A percentile compares a stretch with the other conserved stretches of the same genome.
phyloP scores from a whole-genome alignment of 2,329 filamentous ascomycete species.

The Venturia effusa region DNA sequence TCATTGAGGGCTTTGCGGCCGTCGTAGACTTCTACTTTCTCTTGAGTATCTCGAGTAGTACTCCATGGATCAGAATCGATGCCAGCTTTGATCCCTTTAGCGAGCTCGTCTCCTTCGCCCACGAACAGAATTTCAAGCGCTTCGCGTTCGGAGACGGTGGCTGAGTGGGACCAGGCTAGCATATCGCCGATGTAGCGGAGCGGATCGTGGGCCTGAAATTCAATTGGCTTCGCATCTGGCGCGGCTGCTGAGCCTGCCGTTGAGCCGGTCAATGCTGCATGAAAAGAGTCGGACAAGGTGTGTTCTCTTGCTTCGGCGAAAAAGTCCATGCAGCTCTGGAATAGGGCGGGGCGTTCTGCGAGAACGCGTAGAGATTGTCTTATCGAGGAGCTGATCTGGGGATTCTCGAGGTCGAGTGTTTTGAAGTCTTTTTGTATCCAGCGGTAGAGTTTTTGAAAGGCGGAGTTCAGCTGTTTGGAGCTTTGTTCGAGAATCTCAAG shows the following conservation, averaged over 20 bases:
- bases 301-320: slow-evolving; percentile 86
- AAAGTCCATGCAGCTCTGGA: slow-evolving; percentile 86
- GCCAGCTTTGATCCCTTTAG: slow-evolving; percentile 68
- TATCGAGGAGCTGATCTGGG: slow-evolving; percentile 79
- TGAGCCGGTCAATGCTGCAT: slow-evolving; percentile 71
- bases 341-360: slow-evolving; percentile 78
- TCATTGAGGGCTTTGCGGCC: slow-evolving; percentile 71
- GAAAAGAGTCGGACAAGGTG: slow-evolving; percentile 80
- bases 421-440: slow-evolving; percentile 95
- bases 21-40: slow-evolving; percentile 49
- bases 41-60: slow-evolving; percentile 40
- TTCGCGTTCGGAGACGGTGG: slow-evolving; percentile 86
- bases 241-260: slow-evolving; percentile 33
- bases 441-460: slow-evolving; percentile 90
- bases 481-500: slow-evolving; percentile 87
- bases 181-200: slow-evolving; percentile 91
- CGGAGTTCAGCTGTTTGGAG: slow-evolving; percentile 73
- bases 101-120: slow-evolving; percentile 79
- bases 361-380: slow-evolving; percentile 74
- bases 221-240: slow-evolving; percentile 68
- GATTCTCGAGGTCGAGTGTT: slow-evolving; percentile 83
- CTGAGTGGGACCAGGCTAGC: slow-evolving; percentile 93
- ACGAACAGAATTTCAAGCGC: slow-evolving; percentile 87
- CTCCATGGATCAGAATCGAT: slow-evolving; percentile 79
- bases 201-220: slow-evolving; percentile 84